Evolutionary conservation across 202 grass and related monocot genomes (phyloP).

Genomic region (Eragrostis tef): DNA sequence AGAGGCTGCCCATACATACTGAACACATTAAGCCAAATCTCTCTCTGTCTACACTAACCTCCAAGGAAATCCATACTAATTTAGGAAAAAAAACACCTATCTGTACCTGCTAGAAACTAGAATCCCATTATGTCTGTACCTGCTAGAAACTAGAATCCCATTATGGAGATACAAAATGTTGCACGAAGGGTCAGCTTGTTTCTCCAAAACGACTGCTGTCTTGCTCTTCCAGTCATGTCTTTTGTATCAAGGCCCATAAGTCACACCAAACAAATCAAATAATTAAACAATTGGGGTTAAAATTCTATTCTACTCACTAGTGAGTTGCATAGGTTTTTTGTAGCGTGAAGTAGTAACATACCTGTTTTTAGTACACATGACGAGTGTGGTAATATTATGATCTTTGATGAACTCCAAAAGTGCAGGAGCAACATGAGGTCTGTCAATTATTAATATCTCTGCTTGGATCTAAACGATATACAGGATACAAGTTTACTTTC

Average conservation of each 20-base stretch:
- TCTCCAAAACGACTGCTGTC: constrained; percentile 27
- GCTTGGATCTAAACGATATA: constrained; percentile 41
- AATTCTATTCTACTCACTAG: not conserved
- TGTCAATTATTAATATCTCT: too few species aligned
- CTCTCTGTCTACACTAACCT: too few species aligned
- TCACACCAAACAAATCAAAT: constrained; percentile 3
- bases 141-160: constrained; percentile 34
- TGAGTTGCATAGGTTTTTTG: not conserved
- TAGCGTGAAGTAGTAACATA: not conserved
- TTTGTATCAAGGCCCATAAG: constrained; percentile 17
- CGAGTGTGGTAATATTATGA: constrained; percentile 37
- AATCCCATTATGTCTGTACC: constrained; percentile 22
- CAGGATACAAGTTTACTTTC: too few species aligned
- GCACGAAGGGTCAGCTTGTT: constrained; percentile 39
- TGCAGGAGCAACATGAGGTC: not conserved
- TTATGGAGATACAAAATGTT: constrained; percentile 35
- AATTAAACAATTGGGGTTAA: constrained; percentile 14
- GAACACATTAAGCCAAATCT: too few species aligned
- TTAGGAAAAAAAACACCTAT: too few species aligned
- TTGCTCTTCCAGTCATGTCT: constrained; percentile 37
- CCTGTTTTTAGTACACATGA: constrained; percentile 39
- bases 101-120: constrained; percentile 31
- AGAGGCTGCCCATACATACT: too few species aligned
- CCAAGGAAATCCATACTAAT: too few species aligned
- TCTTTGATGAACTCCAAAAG: constrained; percentile 34